Base-by-base conservation (phyloP, 2,329 filamentous ascomycete genomes). In the Cladosporium cucumerinum region DNA sequence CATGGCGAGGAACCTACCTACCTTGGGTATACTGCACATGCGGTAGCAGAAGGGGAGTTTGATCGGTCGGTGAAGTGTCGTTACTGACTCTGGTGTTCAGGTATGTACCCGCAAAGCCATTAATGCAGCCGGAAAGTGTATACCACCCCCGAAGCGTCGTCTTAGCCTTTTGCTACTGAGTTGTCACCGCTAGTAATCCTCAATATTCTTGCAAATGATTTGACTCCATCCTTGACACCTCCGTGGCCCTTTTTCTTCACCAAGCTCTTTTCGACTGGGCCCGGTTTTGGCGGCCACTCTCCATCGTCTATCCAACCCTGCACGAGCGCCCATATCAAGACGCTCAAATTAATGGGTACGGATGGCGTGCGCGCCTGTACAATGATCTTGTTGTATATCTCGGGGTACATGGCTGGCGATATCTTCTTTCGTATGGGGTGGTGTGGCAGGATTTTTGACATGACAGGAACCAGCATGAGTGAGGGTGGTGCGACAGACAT, bases 281-380 rank as follows among this genome's bases (percentile, higher is more conserved):
- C 79, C 0, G 82, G 76, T 69, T 86, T 86, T 1, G 91, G 92
- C 5, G 94, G 93, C 94, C 94, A 98, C 77, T 97, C 92, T 18
- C 93, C 93, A 72, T 95, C 92, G 48, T 91, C 85, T 77, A 96
- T 96, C 94, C 94, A 97, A 51, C 94, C 94, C 30, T 89, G 84
- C 0, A 98, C 93, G 69, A 94, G 90, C 14, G 91, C 87, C 11
- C 87, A 85, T 25, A 91, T 87, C 80, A 97, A 88, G 71, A 96
- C 92, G 32, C 84, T 81, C 0, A 98, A 85, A 71, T 97, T 97
- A 73, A 97, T 90, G 3, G 94, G 94, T 18, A 96, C 91, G 1
- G 90, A 89, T 0, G 94, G 94, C 2, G 92, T 91, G 68, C 95
- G 85, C 43, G 84, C 86, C 72, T 94, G 89, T 0, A 93, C 77